Base-by-base conservation (phyloP, 768 basidiomycete species). In the Lactarius deliciosus region DNA sequence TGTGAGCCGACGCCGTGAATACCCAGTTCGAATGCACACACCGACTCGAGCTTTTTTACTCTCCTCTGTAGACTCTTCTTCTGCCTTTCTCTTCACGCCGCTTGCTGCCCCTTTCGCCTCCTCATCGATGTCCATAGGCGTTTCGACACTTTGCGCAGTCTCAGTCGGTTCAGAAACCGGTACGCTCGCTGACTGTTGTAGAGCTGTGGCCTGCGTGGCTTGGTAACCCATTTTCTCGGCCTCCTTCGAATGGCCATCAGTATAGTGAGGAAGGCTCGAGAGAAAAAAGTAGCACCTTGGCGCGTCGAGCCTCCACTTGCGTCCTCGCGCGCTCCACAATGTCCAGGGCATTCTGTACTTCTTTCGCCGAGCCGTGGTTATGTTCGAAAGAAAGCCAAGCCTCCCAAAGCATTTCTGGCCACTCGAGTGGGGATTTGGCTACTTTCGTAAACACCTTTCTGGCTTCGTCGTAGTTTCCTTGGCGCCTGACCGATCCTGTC, bases 351-450 rank as follows among this genome's bases (percentile, higher is more conserved):
- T 79, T 77, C 45, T 92, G 86, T 34, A 92, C 79, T 43, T 87
- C 85, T 34, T 83, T 79, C 16, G 92, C 79, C 28, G 85, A 82
- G 0, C 96, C 96, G 72, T 94, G 82, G 4, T 90, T 77, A 69
- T 92, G 85, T 74, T 98, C 96, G 72, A 98, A 97, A n/a, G 82
- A 77, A 20, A 88, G 73, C 91, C 93, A 96, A 1, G 91, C 89
- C 63, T 95, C 92, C 88, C 92, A 96, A 9, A 98, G 79, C 11
- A 89, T 90, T 76, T 99, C 96, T 0, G 97, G 95, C 90, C 95
- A 98, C 76, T 99, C 96, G 45, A 98, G 72, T 59, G 88, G 85
- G 74, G 90, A 90, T 54, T 81, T 79, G 34, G 86, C 83, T 5
- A 91, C 80, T 66, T 88, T 86, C 50, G 79, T 76, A 75, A 92